phyloP scores from a whole-genome alignment of 2,329 filamentous ascomycete species.

The Colletotrichum sp. region DNA sequence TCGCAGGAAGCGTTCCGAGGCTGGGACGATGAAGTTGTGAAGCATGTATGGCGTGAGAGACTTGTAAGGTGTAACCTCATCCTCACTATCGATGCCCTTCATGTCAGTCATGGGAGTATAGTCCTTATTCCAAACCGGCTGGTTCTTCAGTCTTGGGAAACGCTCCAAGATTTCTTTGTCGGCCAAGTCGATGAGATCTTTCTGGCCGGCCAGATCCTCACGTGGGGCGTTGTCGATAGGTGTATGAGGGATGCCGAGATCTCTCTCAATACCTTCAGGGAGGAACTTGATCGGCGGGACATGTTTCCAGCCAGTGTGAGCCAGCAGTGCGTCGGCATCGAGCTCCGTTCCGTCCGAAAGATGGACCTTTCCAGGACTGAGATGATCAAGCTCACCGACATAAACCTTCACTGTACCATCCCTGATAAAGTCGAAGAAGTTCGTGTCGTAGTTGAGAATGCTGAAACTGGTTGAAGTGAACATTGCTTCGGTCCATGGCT shows the following conservation, averaged over 20 bases:
- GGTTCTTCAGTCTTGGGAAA: slow-evolving; percentile 58
- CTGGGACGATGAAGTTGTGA: slow-evolving; percentile 52
- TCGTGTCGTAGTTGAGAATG: slow-evolving; percentile 64
- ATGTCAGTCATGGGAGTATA: slow-evolving; percentile 47
- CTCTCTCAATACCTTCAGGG: slow-evolving; percentile 48
- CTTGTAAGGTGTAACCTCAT: slow-evolving; percentile 30
- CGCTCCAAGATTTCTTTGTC: slow-evolving; percentile 58
- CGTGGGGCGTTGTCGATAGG: slow-evolving; percentile 6
- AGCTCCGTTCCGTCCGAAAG: slow-evolving; percentile 54
- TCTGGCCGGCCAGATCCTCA: slow-evolving; percentile 37
- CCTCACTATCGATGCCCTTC: slow-evolving; percentile 38
- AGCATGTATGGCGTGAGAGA: slow-evolving; percentile 45
- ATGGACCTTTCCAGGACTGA: slow-evolving; percentile 52
- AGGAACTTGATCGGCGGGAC: slow-evolving; percentile 58
- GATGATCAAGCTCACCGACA: slow-evolving; percentile 53
- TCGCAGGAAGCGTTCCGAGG: slow-evolving; percentile 38
- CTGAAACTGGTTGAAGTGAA: slow-evolving; percentile 61
- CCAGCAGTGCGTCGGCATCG: slow-evolving; percentile 56
- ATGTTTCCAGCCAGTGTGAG: slow-evolving; percentile 65
- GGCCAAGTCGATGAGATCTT: slow-evolving; percentile 43
- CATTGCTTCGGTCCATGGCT: slow-evolving; percentile 56
- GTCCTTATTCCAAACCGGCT: slow-evolving; percentile 53
- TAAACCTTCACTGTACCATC: slow-evolving; percentile 57
- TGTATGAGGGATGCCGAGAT: slow-evolving; percentile 54
- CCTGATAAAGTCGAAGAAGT: slow-evolving; percentile 62